Conservation (phyloP, 2,329 filamentous ascomycete genomes). For the Cladophialophora immunda region DNA sequence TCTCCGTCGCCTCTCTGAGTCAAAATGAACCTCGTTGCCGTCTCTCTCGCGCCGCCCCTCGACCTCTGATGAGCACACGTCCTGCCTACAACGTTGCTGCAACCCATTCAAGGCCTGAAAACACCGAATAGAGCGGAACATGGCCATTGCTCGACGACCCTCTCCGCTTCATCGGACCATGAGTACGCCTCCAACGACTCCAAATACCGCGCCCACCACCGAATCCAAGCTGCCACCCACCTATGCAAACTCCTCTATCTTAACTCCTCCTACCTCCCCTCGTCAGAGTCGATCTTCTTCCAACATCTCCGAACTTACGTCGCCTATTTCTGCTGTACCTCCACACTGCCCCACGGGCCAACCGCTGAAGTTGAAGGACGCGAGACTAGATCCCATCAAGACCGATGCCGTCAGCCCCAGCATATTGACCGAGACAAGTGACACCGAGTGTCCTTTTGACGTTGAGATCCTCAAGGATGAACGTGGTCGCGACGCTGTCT, state of each 20-base stretch:
- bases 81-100: neutral
- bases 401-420: constrained; percentile 14
- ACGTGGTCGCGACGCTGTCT: constrained; percentile 46
- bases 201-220: constrained; percentile 4
- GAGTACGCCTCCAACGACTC: constrained; percentile 35
- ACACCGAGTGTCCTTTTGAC: constrained; percentile 37
- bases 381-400: constrained; percentile 25
- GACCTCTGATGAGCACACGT: neutral
- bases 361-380: neutral
- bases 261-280: constrained; percentile 39
- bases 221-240: constrained; percentile 13
- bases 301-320: constrained; percentile 22
- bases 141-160: constrained; percentile 28
- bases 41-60: neutral
- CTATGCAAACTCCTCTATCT: constrained; percentile 16
- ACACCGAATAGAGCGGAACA: constrained; percentile 8
- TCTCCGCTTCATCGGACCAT: constrained; percentile 24
- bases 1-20: neutral
- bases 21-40: neutral
- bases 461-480: constrained; percentile 37
- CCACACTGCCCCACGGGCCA: neutral
- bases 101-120: neutral
- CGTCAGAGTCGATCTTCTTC: constrained; percentile 22
- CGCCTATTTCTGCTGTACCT: neutral
- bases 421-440: constrained; percentile 4